Percentiles rank a stretch among this genome's conserved stretches.
These are phyloP conservation scores for Russula brevipes DNA, from an alignment of 768 basidiomycete species.

Conservation along the genomic window DNA sequence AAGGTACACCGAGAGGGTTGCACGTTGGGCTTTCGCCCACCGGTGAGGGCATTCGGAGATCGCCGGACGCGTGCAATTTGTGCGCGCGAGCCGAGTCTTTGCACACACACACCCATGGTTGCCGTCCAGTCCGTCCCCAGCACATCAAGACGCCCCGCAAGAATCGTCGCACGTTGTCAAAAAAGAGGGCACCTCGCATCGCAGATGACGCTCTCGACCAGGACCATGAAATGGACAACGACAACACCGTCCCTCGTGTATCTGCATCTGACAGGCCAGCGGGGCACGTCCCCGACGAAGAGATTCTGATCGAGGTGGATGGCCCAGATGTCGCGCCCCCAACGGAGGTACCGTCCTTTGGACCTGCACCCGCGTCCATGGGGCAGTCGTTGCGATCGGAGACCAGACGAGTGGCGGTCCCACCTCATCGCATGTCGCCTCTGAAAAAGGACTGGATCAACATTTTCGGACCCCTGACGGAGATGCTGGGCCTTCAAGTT, in stretches of 20 bases:
- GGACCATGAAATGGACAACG: slow-evolving; percentile 4
- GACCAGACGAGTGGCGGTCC: slow-evolving; percentile 83
- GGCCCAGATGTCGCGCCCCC: slow-evolving; percentile 40
- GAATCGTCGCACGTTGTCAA: slow-evolving; percentile 44
- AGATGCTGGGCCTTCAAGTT: slow-evolving; percentile 91
- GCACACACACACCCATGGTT: slow-evolving; percentile 32
- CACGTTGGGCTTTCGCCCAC: background rate
- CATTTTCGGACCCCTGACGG: slow-evolving; percentile 91
- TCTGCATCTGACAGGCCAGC: background rate
- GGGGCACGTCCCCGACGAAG: slow-evolving; percentile 45
- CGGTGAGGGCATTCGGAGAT: background rate
- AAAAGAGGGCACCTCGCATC: slow-evolving; percentile 37
- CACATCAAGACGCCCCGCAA: slow-evolving; percentile 28
- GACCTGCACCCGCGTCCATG: slow-evolving; percentile 53
- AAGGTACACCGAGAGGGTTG: too few species aligned
- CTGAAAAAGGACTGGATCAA: slow-evolving; percentile 95
- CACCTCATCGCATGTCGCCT: slow-evolving; percentile 96
- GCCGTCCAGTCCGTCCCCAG: slow-evolving; percentile 36
- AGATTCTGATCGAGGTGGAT: slow-evolving; percentile 55
- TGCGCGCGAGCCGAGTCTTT: too few species aligned
- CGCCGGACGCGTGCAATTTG: background rate
- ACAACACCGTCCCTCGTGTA: background rate
- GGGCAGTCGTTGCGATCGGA: slow-evolving; percentile 68
- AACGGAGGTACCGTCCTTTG: slow-evolving; percentile 59
- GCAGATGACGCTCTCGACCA: slow-evolving; percentile 11